A percentile compares a stretch with the other conserved stretches of the same genome.
Evolutionary conservation across 1,284 basidiomycete species (phyloP).

Genomic region (Pseudozyma flocculosa): DNA sequence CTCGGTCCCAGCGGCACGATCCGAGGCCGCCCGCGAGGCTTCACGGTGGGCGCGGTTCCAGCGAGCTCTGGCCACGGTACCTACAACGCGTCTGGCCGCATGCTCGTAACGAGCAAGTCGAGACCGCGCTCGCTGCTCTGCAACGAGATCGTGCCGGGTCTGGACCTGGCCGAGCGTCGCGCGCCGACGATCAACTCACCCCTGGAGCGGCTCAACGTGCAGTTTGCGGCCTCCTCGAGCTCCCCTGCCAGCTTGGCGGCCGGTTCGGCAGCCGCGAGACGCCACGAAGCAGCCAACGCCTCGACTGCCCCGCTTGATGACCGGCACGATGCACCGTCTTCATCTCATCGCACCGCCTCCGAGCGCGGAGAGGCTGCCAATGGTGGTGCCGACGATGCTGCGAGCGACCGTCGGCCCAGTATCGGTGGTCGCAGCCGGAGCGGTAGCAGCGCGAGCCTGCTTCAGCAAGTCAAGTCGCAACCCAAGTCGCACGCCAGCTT

Average conservation of each 20-base stretch:
- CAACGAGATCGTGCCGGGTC: slow-evolving; percentile 36
- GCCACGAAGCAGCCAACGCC: too few relatives aligned
- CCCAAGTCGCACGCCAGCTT: slow-evolving; percentile 49
- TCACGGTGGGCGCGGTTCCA: slow-evolving; percentile 48
- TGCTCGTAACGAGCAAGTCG: slow-evolving; percentile 5
- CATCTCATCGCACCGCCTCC: too few relatives aligned
- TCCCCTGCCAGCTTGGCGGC: too few relatives aligned
- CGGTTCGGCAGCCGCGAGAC: too few relatives aligned
- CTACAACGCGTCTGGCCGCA: not conserved
- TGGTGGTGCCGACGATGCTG: not conserved
- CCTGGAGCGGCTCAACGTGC: too few relatives aligned
- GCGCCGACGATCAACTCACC: too few relatives aligned
- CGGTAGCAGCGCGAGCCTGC: slow-evolving; percentile 45
- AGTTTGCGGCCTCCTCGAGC: too few relatives aligned
- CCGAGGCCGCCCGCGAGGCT: slow-evolving; percentile 38
- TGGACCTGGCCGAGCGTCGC: slow-evolving; percentile 31
- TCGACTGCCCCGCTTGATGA: too few relatives aligned
- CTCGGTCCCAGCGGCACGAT: slow-evolving; percentile 13
- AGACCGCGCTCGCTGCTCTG: slow-evolving; percentile 40
- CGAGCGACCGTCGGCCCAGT: slow-evolving; percentile 21
- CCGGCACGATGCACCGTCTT: too few relatives aligned
- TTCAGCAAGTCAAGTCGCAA: slow-evolving; percentile 46
- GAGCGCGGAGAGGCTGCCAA: too few relatives aligned
- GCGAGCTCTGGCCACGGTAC: slow-evolving; percentile 1
- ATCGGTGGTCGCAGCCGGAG: slow-evolving; percentile 39